Evolutionary conservation across 345 rosid genomes (phyloP).

Genomic region (Garcia nutans): DNA sequence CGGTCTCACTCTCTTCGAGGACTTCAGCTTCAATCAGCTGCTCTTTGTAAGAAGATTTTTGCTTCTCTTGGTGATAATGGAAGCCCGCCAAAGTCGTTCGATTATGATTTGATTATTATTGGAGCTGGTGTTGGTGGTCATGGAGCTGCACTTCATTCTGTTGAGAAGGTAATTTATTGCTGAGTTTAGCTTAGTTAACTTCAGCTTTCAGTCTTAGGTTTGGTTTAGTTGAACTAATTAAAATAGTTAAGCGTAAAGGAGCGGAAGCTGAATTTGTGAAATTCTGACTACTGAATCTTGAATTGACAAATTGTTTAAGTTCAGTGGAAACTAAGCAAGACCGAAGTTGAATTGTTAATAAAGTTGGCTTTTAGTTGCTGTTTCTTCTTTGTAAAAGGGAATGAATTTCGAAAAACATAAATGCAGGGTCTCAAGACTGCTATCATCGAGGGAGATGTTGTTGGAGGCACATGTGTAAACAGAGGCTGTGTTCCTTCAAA

Average conservation of each 20-base stretch:
- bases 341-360: not conserved
- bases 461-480: slow-evolving; percentile 98
- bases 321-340: not conserved
- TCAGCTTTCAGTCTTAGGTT: not conserved
- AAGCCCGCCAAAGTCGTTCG: slow-evolving; percentile 63
- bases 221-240: not conserved
- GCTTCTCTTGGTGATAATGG: slow-evolving; percentile 58
- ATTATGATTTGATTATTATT: slow-evolving; percentile 85
- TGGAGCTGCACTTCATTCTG: slow-evolving; percentile 97
- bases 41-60: slow-evolving; percentile 26
- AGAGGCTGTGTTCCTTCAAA: slow-evolving; percentile 99
- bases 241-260: not conserved
- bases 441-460: slow-evolving; percentile 90
- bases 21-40: slow-evolving; percentile 9
- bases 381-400: not conserved
- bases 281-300: not conserved
- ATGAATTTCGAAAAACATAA: not conserved
- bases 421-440: slow-evolving; percentile 91
- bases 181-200: not conserved
- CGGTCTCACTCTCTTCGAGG: slow-evolving; percentile 22
- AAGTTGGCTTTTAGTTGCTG: not conserved
- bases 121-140: slow-evolving; percentile 99
- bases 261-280: not conserved
- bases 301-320: not conserved
- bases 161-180: slow-evolving; percentile 59